Percentiles rank a stretch among this genome's conserved stretches.
phyloP scores from a whole-genome alignment of 2,329 filamentous ascomycete species.

The Pyricularia grisea region DNA sequence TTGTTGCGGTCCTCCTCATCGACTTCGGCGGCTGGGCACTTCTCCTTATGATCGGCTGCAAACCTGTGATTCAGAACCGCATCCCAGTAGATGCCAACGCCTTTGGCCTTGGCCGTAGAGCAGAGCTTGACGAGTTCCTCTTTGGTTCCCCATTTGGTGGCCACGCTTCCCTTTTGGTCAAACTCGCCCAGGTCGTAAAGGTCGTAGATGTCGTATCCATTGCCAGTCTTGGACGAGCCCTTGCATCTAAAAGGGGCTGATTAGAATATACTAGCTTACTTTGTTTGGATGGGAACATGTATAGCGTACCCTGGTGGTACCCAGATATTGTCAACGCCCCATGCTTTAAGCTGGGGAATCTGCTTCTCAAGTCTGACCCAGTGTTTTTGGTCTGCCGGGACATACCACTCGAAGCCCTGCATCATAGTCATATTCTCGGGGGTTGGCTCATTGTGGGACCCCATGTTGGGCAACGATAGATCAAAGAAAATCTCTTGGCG shows the following conservation, averaged over 20 bases:
- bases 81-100: constrained; percentile 59
- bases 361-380: constrained; percentile 50
- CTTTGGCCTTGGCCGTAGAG: constrained; percentile 40
- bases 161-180: constrained; percentile 55
- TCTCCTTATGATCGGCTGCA: constrained; percentile 58
- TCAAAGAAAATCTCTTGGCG: background rate
- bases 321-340: constrained; percentile 59
- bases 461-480: constrained; percentile 9
- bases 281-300: background rate
- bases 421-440: constrained; percentile 49
- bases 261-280: too few relatives aligned
- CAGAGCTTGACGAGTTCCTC: constrained; percentile 49
- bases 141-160: constrained; percentile 63
- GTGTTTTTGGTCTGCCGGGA: constrained; percentile 52
- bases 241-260: constrained; percentile 39
- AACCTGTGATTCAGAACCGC: constrained; percentile 68
- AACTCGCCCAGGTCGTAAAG: constrained; percentile 64
- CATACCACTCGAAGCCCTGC: constrained; percentile 68
- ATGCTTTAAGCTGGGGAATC: constrained; percentile 46
- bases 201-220: constrained; percentile 64
- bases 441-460: constrained; percentile 14
- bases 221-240: constrained; percentile 51
- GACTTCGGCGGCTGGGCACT: constrained; percentile 54
- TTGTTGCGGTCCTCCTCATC: constrained; percentile 50
- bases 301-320: constrained; percentile 48